Evolutionary conservation across 352 stramenopile species (phyloP), one percentile per base, ranked within the genome.

Genomic region (Phytophthora podocarpi): DNA sequence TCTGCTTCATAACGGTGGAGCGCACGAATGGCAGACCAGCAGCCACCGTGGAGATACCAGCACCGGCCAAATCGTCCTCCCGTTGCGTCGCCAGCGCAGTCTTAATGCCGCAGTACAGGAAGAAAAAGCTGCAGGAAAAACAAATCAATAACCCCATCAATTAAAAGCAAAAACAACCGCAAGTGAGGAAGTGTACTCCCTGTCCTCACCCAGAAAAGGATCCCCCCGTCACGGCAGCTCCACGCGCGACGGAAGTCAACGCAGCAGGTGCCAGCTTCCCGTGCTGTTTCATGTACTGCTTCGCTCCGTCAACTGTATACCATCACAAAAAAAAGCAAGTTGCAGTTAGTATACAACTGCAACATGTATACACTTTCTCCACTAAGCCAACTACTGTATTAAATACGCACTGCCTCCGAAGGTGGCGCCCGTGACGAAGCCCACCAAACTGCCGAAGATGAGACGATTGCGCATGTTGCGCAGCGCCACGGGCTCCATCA

Each of bases 371-470:
- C 39, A 37, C 23, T 26, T 59, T 21, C 12, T 15, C 26, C 7
- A n/a, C 4, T 58, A 1, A 30, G 13, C 23, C n/a, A 40, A 16
- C 18, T 36, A 11, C 2, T 42, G 24, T 30, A 21, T 23, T 32
- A 3, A 20, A 12, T 40, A 84, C 78, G 65, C 72, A 91, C 81
- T 91, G 48, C 73, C 71, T 37, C 85, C 85, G 53, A 93, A 93
- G 0, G 79, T 91, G 24, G 82, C 82, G 57, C 85, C 85, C 0
- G 82, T 93, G 56, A 82, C 84, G 42, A 91, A 90, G 48, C 85
- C 85, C 24, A 93, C 85, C 45, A 93, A 72, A 9, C 78, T 83
- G 46, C 85, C 85, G 45, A 93, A 91, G 47, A 93, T 71, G 18
- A 93, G 69, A 7, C 82, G 80, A 54, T 93, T 90, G 51, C 81